A percentile compares a stretch with the other conserved stretches of the same genome.
phyloP scores from a whole-genome alignment of 73 alveolate species.

The Paramecium octaurelia region DNA sequence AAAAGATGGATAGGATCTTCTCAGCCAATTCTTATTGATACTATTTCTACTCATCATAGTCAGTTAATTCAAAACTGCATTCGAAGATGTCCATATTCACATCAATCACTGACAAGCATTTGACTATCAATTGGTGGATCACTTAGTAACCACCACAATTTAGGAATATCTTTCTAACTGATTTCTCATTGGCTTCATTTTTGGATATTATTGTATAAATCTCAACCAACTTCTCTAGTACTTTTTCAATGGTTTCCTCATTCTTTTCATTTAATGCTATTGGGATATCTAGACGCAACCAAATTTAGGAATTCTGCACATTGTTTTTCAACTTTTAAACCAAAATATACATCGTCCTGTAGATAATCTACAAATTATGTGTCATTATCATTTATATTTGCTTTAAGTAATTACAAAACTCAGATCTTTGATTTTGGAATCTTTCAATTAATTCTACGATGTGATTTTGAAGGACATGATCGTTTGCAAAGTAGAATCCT shows the following conservation, averaged over 20 bases:
- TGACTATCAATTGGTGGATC: background rate
- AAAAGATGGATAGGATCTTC: background rate
- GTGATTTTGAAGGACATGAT: background rate
- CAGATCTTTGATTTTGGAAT: background rate
- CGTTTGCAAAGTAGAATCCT: background rate
- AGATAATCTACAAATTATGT: background rate
- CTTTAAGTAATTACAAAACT: background rate
- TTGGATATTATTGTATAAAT: background rate
- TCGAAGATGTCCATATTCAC: slow-evolving; percentile 10
- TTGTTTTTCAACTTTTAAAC: background rate
- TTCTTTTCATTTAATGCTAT: background rate
- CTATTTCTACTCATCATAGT: background rate
- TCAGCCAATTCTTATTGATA: slow-evolving; percentile 29
- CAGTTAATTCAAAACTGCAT: background rate
- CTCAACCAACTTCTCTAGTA: background rate
- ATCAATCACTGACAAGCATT: slow-evolving; percentile 18
- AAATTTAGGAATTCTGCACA: background rate
- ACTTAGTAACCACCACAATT: slow-evolving; percentile 17
- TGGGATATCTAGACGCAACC: slow-evolving; percentile 1
- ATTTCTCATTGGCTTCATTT: background rate
- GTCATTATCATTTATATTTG: background rate
- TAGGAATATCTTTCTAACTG: background rate
- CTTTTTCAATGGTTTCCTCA: slow-evolving; percentile 28
- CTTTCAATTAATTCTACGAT: slow-evolving; percentile 17
- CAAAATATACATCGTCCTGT: background rate